phyloP scores from a whole-genome alignment of 1,284 basidiomycete genomes.

The Malassezia restricta region DNA sequence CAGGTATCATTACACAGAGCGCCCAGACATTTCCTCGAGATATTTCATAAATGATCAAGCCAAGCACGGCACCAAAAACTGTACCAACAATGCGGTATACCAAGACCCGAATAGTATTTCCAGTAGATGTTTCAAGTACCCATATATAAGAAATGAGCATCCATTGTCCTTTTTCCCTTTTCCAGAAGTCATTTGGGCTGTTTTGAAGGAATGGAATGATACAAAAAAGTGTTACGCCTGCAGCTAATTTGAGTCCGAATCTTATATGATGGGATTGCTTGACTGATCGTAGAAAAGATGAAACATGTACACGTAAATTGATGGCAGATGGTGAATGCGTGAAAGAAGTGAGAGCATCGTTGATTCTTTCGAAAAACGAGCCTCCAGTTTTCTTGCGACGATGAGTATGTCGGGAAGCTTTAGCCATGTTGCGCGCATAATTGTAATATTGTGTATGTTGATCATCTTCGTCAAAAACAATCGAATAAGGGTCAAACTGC shows the following conservation, averaged over 20 bases:
- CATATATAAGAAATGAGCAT: slow-evolving; percentile 47
- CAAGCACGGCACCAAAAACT: slow-evolving; percentile 47
- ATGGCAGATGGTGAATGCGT: slow-evolving; percentile 4
- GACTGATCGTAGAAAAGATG: slow-evolving; percentile 16
- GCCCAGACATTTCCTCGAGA: slow-evolving; percentile 48
- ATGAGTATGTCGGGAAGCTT: neutral
- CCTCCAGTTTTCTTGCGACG: neutral
- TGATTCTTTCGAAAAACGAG: neutral
- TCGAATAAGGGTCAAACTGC: neutral
- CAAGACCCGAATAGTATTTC: slow-evolving; percentile 48
- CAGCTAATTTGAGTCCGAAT: slow-evolving; percentile 48
- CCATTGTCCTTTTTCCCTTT: slow-evolving; percentile 47
- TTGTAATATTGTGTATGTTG: neutral
- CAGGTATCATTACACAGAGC: slow-evolving; percentile 46
- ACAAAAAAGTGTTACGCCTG: slow-evolving; percentile 48
- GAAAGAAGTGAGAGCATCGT: neutral
- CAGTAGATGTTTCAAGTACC: slow-evolving; percentile 49
- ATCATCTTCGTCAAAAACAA: neutral
- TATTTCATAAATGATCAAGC: slow-evolving; percentile 46
- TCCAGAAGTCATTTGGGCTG: slow-evolving; percentile 45
- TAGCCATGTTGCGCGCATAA: slow-evolving; percentile 3
- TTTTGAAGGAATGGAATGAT: slow-evolving; percentile 47
- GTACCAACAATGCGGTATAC: slow-evolving; percentile 49
- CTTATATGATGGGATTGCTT: slow-evolving; percentile 48
- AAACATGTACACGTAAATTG: slow-evolving; percentile 16